Conservation (phyloP, 2,329 filamentous ascomycete genomes). For the Alternaria postmessia region DNA sequence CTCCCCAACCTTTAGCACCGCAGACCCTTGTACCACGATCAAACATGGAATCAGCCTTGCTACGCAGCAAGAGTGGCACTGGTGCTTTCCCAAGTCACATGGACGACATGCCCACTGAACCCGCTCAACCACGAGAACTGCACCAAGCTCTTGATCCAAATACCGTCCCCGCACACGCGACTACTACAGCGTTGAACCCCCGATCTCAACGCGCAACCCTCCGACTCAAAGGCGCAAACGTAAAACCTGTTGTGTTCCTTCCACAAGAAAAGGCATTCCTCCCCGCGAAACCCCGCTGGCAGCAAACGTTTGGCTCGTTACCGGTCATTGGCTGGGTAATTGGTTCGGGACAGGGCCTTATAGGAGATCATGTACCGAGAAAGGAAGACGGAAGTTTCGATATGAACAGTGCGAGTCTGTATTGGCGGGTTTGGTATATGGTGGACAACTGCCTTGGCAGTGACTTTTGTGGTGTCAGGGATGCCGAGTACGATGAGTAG, state of each 20-base stretch:
- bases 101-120: conserved; percentile 22
- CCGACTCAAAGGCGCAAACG: conserved; percentile 45
- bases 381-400: conserved; percentile 81
- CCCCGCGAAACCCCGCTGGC: conserved; percentile 53
- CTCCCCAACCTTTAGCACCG: conserved; percentile 28
- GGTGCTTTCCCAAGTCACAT: conserved; percentile 38
- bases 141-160: conserved; percentile 47
- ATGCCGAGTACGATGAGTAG: conserved; percentile 56
- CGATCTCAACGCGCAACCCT: conserved; percentile 35
- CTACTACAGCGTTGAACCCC: conserved; percentile 32
- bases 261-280: conserved; percentile 58
- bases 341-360: conserved; percentile 64
- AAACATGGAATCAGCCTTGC: conserved; percentile 28
- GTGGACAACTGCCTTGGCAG: conserved; percentile 65
- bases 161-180: conserved; percentile 20
- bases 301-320: conserved; percentile 57
- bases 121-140: conserved; percentile 11
- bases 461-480: conserved; percentile 67
- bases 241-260: conserved; percentile 51
- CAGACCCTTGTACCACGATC: conserved; percentile 26
- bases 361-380: conserved; percentile 77
- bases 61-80: conserved; percentile 28
- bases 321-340: conserved; percentile 59
- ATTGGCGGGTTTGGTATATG: conserved; percentile 68
- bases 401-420: conserved; percentile 68